phyloP scores from a whole-genome alignment of 148 eudicot genomes.

The Pouteria glomerata region DNA sequence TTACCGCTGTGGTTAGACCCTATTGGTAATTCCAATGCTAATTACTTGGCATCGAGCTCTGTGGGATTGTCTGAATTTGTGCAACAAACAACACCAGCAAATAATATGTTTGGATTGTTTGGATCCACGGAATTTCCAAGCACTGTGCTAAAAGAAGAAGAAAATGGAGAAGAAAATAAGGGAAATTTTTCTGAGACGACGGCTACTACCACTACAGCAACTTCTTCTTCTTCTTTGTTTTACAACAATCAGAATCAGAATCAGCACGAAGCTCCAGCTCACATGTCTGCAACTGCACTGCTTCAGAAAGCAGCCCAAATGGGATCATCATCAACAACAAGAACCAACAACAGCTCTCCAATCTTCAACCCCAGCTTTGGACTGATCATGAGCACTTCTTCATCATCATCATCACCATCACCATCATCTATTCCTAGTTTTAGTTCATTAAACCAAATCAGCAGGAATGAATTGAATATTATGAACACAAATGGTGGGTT shows the following conservation, averaged over 20 bases:
- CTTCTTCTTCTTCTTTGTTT: no score
- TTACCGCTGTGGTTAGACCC: constrained; percentile 49
- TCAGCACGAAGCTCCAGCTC: constrained; percentile 19
- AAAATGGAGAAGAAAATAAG: no score
- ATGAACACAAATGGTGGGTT: no score
- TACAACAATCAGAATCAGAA: constrained; percentile 12
- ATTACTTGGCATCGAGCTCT: no score
- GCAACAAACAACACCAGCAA: constrained; percentile 24
- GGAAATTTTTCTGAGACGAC: no score
- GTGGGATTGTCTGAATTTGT: constrained; percentile 21
- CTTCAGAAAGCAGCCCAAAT: constrained; percentile 49
- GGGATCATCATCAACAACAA: constrained; percentile 42
- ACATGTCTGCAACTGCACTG: constrained; percentile 50
- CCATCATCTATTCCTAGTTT: neutral
- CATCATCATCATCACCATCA: constrained; percentile 1
- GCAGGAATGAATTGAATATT: neutral
- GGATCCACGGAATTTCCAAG: constrained; percentile 4
- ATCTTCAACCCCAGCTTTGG: constrained; percentile 18
- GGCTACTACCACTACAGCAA: no score
- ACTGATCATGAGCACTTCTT: constrained; percentile 32
- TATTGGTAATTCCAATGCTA: constrained; percentile 15
- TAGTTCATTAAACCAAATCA: neutral
- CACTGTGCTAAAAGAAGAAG: constrained; percentile 29
- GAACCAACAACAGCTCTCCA: constrained; percentile 17
- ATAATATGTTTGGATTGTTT: constrained; percentile 18